Percentiles rank a stretch among this genome's conserved stretches.
Evolutionary conservation across 2,329 filamentous ascomycete genomes (phyloP).

Genomic region (Paraphoma sp.): DNA sequence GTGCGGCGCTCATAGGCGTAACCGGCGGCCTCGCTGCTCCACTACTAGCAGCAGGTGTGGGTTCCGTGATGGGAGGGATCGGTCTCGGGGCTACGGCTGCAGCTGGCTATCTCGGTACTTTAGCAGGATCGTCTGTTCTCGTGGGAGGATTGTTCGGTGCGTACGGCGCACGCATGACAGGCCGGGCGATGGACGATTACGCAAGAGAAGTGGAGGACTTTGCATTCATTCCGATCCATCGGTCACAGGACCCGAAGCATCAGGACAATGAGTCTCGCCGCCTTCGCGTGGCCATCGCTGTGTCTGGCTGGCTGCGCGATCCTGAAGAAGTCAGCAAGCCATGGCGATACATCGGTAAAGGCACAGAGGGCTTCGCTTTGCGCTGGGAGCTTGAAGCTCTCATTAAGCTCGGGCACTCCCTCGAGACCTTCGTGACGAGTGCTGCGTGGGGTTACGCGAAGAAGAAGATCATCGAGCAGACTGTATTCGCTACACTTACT

Average conservation of each 20-base stretch:
- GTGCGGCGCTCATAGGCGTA: conserved; percentile 83
- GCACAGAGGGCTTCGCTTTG: conserved; percentile 81
- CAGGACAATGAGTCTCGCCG: conserved; percentile 56
- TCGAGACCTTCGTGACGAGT: conserved; percentile 79
- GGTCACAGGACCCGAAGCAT: conserved; percentile 54
- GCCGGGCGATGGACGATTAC: conserved; percentile 88
- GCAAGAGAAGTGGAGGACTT: conserved; percentile 88
- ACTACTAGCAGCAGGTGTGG: conserved; percentile 78
- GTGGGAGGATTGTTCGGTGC: conserved; percentile 90
- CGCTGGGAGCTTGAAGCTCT: conserved; percentile 83
- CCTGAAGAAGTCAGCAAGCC: conserved; percentile 75
- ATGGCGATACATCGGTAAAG: conserved; percentile 77
- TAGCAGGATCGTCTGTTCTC: conserved; percentile 79
- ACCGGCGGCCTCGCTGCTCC: conserved; percentile 82
- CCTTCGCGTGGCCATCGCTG: conserved; percentile 80
- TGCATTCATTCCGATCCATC: conserved; percentile 74
- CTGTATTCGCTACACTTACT: conserved; percentile 54
- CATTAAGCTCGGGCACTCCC: conserved; percentile 76
- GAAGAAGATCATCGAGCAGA: conserved; percentile 73
- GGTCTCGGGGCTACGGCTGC: conserved; percentile 77
- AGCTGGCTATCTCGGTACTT: conserved; percentile 77
- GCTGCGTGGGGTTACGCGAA: conserved; percentile 82
- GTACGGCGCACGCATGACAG: conserved; percentile 83
- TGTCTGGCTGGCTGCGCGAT: conserved; percentile 81
- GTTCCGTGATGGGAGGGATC: conserved; percentile 76